Percentiles rank a stretch among this genome's conserved stretches.
These are phyloP conservation scores for Favolaschia claudopus DNA, from an alignment of 768 basidiomycete species.

Conservation along the genomic window DNA sequence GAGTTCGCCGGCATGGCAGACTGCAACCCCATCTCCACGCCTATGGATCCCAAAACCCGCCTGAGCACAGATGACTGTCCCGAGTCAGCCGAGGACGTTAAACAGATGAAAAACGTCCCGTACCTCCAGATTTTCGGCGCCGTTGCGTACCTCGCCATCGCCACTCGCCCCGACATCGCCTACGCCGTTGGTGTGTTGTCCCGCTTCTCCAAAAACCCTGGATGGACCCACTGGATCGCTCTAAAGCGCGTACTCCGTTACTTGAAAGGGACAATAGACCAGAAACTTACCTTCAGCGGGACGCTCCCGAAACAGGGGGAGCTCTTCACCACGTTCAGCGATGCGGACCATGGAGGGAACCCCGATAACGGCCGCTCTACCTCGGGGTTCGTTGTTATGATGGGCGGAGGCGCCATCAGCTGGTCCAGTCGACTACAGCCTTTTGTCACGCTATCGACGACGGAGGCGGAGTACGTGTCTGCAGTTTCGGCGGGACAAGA, in stretches of 20 bases:
- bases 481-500: conserved; percentile 36
- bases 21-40: conserved; percentile 24
- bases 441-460: conserved; percentile 42
- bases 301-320: not conserved
- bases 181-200: too few species aligned
- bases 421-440: not conserved
- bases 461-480: conserved; percentile 48
- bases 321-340: conserved; percentile 25
- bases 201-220: conserved; percentile 27
- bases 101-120: conserved; percentile 21
- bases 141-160: conserved; percentile 24
- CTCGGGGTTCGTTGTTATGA: too few species aligned
- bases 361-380: too few species aligned
- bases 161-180: too few species aligned
- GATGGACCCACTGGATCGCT: conserved; percentile 36
- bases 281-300: conserved; percentile 23
- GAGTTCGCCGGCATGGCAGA: conserved; percentile 20
- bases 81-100: not conserved
- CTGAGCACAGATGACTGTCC: conserved; percentile 14
- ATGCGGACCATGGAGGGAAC: too few species aligned
- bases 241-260: conserved; percentile 40
- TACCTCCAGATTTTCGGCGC: conserved; percentile 24
- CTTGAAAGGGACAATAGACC: conserved; percentile 35
- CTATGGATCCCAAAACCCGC: conserved; percentile 24
- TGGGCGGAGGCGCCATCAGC: too few species aligned